Base-by-base conservation (phyloP, 208 protist species). In the Wallacemonas collosoma region DNA sequence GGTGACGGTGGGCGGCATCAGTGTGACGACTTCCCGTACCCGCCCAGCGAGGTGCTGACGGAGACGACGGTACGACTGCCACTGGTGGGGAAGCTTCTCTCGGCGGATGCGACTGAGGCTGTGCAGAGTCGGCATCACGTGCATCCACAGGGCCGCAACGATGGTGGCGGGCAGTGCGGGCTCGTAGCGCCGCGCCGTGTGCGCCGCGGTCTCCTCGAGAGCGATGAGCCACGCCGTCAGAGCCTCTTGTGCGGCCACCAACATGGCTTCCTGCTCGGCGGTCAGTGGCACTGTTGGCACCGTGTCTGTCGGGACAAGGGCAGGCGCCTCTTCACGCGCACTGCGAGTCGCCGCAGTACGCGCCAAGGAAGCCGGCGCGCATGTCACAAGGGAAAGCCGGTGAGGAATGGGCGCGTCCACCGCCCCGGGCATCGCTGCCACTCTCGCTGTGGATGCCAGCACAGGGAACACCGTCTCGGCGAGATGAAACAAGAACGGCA, bases 1-100 rank as follows among this genome's bases (percentile, higher is more conserved):
- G 35, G 90, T 64, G 15, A 62, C 54, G 40, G 65, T 50, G 1
- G 72, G 69, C 17, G 82, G 54, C 8, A 91, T 48, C 41, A 82
- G 55, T 11, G 78, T 44, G 4, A 75, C 74, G 8, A 89, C 9
- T 9, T 65, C 70, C 15, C 80, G 77, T 1, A 81, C 88, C 66
- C 87, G 85, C 40, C 88, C 63, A 3, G 89, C 84, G 3, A 94
- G 83, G 1, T 78, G 76, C 14, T 86, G 89, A 39, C 85, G 77
- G 1, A 74, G 41, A 1, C 36, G 26, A n/a, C 75, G 60, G 57
- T 86, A 90, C 2, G 60, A 56, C n/a, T 65, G 44, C 63, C 56
- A 26, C 7, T 64, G 58, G 8, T 36, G 14, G 8, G 72, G 36
- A 14, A 2, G 11, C 3, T n/a, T 58, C 7, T 5, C 36, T 2